Evolutionary conservation across 176 grass and related monocot genomes (phyloP).

Genomic region (Tuctoria greenei): DNA sequence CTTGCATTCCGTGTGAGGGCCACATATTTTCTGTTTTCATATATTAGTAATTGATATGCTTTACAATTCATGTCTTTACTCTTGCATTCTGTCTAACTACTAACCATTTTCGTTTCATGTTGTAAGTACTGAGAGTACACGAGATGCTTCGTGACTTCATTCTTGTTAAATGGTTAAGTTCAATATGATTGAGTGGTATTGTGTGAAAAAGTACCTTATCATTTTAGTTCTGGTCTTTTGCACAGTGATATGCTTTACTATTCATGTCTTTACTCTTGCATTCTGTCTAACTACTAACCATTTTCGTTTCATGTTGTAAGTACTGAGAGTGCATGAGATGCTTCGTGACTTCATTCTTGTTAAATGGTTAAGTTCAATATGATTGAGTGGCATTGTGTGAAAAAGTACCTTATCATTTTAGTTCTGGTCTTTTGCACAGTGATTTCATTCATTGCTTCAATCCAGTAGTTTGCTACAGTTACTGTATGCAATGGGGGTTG

Average conservation of each 20-base stretch:
- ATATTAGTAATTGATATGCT: not conserved
- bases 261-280: not conserved
- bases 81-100: not conserved
- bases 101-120: not conserved
- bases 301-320: not conserved
- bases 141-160: not conserved
- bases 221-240: not conserved
- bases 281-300: not conserved
- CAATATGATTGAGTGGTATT: not conserved
- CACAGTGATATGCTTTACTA: not conserved
- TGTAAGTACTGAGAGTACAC: not conserved
- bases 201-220: not conserved
- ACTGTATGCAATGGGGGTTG: not conserved
- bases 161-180: not conserved
- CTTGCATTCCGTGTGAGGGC: constrained; percentile 9
- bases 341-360: not conserved
- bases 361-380: not conserved
- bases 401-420: not conserved
- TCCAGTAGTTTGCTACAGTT: not conserved
- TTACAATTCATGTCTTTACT: not conserved
- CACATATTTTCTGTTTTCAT: not conserved
- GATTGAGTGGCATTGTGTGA: not conserved
- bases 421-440: not conserved
- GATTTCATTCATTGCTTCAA: not conserved
- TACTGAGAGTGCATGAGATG: not conserved